Evolutionary conservation across 106 monocot species (phyloP), one percentile per base, ranked within the genome.

Genomic region (Dioscorea alata): DNA sequence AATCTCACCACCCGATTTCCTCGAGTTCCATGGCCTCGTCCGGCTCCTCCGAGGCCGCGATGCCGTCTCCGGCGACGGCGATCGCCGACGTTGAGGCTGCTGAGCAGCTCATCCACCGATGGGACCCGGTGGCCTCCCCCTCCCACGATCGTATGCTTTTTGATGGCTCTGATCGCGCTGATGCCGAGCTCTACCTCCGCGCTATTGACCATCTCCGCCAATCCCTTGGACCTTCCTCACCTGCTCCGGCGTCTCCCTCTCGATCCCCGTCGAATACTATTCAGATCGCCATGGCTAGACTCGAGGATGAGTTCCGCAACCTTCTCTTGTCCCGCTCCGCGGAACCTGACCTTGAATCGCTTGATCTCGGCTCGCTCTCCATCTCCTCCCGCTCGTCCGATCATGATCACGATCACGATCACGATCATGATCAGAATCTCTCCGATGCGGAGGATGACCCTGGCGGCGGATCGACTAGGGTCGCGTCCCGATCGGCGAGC

Each of bases 261-360:
- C 24, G 58, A 17, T 16, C 60, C 6, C 21, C 75, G 34, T 66
- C 64, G 21, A 74, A 48, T 23, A 33, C 87, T 57, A 64, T 91
- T 64, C 89, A 92, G 76, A 70, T 83, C 64, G 89, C 89, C 65
- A 90, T 97, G 92, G 87, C 85, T 18, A 78, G 86, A 25, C 92
- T 97, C 19, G 97, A 97, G 78, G 92, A 97, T 72, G 97, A 97
- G 83, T 92, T 97, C 76, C 84, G 92, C 13, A 71, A 89, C 80
- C 79, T 97, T 31, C 89, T 97, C 32, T 22, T 76, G 28, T 64
- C 86, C 15, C 78, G 85, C 14, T 73, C 80, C 16, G 80, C 74
- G 74, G 73, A 77, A n/a, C 25, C 89, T 32, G 96, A 92, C 70
- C 60, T 84, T 67, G 83, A 97, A 12, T 67, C 84, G 6, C 73